Evolutionary conservation across 179 eudicot genomes (phyloP).

Genomic region (Heliamphora pulchella): DNA sequence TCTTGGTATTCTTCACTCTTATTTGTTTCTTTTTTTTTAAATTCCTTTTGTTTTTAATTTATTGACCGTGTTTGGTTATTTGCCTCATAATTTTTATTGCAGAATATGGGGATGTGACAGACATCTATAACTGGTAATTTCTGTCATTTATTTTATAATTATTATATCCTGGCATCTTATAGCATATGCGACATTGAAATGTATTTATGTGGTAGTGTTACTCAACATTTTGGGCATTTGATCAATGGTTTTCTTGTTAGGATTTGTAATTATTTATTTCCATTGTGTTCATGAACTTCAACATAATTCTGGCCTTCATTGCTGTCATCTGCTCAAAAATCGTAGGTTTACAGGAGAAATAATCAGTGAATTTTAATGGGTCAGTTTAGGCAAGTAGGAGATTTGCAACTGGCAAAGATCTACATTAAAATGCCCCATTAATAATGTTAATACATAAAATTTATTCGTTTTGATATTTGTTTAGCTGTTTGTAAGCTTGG

Average conservation of each 20-base stretch:
- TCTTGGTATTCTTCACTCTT: conserved; percentile 1
- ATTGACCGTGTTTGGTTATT: conserved; percentile 16
- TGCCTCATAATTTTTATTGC: conserved; percentile 23
- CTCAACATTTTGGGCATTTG: neutral
- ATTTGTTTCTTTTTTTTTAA: neutral
- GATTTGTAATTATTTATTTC: neutral
- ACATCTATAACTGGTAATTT: conserved; percentile 90
- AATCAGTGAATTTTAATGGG: neutral
- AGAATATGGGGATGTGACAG: conserved; percentile 98
- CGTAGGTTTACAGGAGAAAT: neutral
- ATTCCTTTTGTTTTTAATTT: neutral
- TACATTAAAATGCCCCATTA: neutral
- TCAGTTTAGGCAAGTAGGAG: neutral
- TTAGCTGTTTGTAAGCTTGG: neutral
- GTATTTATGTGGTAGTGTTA: neutral
- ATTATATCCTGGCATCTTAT: neutral
- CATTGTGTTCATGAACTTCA: neutral
- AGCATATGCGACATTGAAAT: neutral
- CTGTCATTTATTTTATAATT: neutral
- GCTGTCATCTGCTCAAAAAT: neutral
- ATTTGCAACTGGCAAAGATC: neutral
- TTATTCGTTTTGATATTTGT: neutral
- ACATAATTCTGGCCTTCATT: neutral
- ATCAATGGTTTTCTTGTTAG: neutral
- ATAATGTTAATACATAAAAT: neutral